These are phyloP conservation scores for Salix udensis DNA, from an alignment of 345 rosid species.

Conservation along the genomic window DNA sequence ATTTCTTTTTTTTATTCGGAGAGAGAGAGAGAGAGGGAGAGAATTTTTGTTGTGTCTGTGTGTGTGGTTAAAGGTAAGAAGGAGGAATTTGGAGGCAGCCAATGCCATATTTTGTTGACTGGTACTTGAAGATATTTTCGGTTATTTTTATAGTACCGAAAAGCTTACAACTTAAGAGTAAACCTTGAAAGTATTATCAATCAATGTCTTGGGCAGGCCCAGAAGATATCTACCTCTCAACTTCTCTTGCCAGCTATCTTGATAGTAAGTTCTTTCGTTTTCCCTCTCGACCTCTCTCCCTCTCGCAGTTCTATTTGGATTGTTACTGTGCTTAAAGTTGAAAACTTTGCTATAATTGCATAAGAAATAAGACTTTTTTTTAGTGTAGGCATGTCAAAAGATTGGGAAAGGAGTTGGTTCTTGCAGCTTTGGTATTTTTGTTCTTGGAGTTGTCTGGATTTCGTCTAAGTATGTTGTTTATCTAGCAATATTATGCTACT, in stretches of 20 bases:
- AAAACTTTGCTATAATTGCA: neutral
- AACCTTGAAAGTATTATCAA: neutral
- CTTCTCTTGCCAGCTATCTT: conserved; percentile 31
- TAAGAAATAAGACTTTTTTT: neutral
- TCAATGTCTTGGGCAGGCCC: conserved; percentile 33
- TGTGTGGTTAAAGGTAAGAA: neutral
- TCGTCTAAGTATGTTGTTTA: neutral
- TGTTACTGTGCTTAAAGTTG: neutral
- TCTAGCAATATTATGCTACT: neutral
- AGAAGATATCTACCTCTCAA: conserved; percentile 26
- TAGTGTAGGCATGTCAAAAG: neutral
- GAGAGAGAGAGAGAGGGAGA: conserved; percentile 6
- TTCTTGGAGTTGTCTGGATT: neutral
- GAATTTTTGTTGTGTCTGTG: neutral
- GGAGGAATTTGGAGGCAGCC: conserved; percentile 27
- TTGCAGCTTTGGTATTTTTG: neutral
- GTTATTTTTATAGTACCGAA: conserved; percentile 40
- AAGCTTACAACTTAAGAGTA: conserved; percentile 20
- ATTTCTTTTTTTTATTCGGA: neutral
- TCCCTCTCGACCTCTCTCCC: neutral
- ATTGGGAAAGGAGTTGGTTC: neutral
- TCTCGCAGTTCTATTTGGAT: neutral
- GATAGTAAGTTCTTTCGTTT: conserved; percentile 17
- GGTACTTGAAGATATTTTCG: conserved; percentile 28
- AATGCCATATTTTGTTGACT: conserved; percentile 35